Conservation (phyloP, 306 rosid genomes). For the Betula pendula region DNA sequence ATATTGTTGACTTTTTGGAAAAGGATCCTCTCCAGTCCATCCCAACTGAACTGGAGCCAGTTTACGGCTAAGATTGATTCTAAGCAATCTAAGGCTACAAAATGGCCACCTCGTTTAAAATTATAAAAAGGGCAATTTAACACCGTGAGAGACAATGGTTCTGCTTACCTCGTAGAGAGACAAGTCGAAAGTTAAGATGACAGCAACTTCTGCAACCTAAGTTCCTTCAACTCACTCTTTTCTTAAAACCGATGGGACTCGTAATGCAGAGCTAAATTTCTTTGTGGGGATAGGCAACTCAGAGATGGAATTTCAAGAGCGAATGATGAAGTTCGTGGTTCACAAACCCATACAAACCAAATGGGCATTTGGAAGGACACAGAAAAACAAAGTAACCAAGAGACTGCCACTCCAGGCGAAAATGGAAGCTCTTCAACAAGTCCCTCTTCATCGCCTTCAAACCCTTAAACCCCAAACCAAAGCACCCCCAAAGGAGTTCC, state of each 20-base stretch:
- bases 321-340: conserved; percentile 38
- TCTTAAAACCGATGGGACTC: conserved; percentile 20
- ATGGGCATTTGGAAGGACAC: conserved; percentile 22
- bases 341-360: conserved; percentile 31
- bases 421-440: conserved; percentile 67
- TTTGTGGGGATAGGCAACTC: background rate
- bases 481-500: conserved; percentile 64
- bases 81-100: no score
- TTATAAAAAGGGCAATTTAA: no score
- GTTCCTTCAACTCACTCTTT: background rate
- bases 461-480: conserved; percentile 25
- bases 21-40: no score
- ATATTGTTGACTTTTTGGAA: no score
- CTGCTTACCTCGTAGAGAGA: background rate
- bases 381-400: conserved; percentile 13
- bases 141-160: no score
- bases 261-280: background rate
- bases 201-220: background rate
- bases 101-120: no score
- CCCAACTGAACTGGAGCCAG: no score
- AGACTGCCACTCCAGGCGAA: conserved; percentile 33
- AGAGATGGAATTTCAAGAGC: conserved; percentile 66
- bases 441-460: conserved; percentile 39
- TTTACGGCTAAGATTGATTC: no score
- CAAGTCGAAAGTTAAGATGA: conserved; percentile 5